Conservation (phyloP, 1,139 yeast genomes). For the Candida frijolesensis region DNA sequence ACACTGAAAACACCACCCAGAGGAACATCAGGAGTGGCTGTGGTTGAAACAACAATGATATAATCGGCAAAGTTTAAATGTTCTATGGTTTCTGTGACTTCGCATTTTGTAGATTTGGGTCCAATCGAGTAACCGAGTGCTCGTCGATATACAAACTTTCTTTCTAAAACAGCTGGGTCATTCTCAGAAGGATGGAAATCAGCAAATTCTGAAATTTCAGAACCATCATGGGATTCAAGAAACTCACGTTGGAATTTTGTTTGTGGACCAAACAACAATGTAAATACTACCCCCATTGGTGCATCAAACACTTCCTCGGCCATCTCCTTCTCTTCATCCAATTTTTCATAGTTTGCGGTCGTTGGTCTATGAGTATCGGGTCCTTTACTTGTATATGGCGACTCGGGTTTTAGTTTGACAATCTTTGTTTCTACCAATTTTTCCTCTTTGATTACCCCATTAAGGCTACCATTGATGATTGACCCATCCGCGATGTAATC, state of each 20-base stretch:
- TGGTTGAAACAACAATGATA: slow-evolving; percentile 38
- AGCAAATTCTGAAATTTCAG: slow-evolving; percentile 45
- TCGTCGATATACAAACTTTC: slow-evolving; percentile 47
- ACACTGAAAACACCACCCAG: slow-evolving; percentile 58
- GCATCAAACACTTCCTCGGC: slow-evolving; percentile 39
- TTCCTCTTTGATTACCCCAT: background rate
- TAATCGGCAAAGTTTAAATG: slow-evolving; percentile 41
- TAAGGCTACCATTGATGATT: background rate
- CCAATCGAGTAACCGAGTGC: slow-evolving; percentile 57
- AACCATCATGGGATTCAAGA: slow-evolving; percentile 49
- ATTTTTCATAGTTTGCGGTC: slow-evolving; percentile 20
- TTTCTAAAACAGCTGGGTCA: slow-evolving; percentile 31
- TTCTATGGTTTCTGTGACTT: slow-evolving; percentile 47
- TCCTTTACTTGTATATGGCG: slow-evolving; percentile 36
- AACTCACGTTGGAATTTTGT: slow-evolving; percentile 42
- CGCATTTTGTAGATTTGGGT: slow-evolving; percentile 58
- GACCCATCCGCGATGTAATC: slow-evolving; percentile 11
- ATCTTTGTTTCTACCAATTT: slow-evolving; percentile 17
- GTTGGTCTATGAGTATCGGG: slow-evolving; percentile 44
- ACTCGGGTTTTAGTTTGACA: slow-evolving; percentile 32
- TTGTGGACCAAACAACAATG: slow-evolving; percentile 48
- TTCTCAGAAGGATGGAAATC: slow-evolving; percentile 37
- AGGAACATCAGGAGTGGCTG: slow-evolving; percentile 61
- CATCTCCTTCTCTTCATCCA: slow-evolving; percentile 35
- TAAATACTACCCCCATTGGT: slow-evolving; percentile 53